A percentile compares a stretch with the other conserved stretches of the same genome.
phyloP scores from a whole-genome alignment of 1,139 yeast species.

The Lodderomyces margitis region DNA sequence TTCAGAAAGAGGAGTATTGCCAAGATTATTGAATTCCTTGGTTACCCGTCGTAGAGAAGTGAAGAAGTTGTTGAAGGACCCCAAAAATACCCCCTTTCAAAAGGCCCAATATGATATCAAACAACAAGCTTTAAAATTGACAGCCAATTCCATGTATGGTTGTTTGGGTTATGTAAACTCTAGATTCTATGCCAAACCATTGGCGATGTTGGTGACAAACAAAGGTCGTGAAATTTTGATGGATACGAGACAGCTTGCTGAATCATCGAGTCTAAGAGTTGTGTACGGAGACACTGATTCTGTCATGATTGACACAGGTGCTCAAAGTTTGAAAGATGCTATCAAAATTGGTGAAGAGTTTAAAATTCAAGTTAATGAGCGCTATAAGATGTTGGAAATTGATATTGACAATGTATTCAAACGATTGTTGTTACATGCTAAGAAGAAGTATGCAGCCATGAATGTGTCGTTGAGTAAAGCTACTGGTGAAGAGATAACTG shows the following conservation, averaged over 20 bases:
- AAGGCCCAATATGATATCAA: constrained; percentile 86
- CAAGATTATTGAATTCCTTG: constrained; percentile 75
- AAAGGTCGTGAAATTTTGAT: constrained; percentile 94
- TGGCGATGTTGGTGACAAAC: constrained; percentile 93
- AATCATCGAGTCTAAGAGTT: constrained; percentile 75
- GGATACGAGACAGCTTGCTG: constrained; percentile 93
- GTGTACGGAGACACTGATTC: constrained; percentile 99
- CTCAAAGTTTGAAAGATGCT: constrained; percentile 67
- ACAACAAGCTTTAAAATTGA: constrained; percentile 92
- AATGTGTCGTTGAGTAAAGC: constrained; percentile 49
- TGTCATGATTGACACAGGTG: constrained; percentile 95
- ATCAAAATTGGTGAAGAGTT: constrained; percentile 80
- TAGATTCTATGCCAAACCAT: constrained; percentile 91
- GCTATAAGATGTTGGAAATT: constrained; percentile 83
- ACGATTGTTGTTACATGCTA: constrained; percentile 83
- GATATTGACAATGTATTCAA: constrained; percentile 94
- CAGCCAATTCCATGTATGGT: constrained; percentile 99
- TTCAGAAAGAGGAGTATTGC: constrained; percentile 75
- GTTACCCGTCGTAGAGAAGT: constrained; percentile 94
- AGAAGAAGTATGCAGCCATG: constrained; percentile 97
- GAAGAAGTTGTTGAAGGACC: constrained; percentile 77
- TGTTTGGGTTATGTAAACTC: constrained; percentile 93
- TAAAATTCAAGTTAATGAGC: constrained; percentile 80
- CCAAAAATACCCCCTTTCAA: constrained; percentile 60
- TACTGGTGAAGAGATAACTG: constrained; percentile 50